Evolutionary conservation across 495 filamentous ascomycete species (phyloP).

Genomic region (Xylaria intraflava): DNA sequence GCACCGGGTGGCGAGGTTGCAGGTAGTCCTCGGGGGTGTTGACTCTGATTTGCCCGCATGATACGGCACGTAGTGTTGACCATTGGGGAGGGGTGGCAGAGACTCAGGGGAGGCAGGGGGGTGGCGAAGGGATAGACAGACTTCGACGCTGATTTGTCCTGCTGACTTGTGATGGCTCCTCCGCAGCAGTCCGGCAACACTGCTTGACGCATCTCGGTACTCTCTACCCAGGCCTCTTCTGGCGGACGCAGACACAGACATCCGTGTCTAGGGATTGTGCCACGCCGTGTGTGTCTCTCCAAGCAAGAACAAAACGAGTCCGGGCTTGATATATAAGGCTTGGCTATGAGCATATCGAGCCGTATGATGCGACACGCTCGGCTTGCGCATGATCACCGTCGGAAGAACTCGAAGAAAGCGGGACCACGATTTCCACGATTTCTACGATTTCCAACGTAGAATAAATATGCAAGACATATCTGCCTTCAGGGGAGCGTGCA

Average conservation of each 20-base stretch:
- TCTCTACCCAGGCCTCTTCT: constrained; percentile 12
- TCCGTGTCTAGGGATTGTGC: constrained; percentile 14
- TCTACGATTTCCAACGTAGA: not conserved
- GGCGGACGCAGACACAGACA: constrained; percentile 7
- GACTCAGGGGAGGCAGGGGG: constrained; percentile 13
- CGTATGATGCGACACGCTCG: not conserved
- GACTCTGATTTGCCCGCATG: constrained; percentile 21
- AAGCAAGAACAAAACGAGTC: constrained; percentile 4
- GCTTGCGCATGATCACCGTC: constrained; percentile 3
- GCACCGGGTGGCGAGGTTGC: constrained; percentile 11
- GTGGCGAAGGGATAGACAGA: constrained; percentile 24
- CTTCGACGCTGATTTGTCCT: constrained; percentile 31
- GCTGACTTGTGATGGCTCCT: constrained; percentile 21
- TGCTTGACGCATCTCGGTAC: constrained; percentile 12
- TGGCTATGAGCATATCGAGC: not conserved
- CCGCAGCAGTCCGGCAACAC: constrained; percentile 18
- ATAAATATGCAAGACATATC: constrained; percentile 1
- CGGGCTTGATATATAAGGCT: not conserved
- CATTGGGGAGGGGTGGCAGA: constrained; percentile 11
- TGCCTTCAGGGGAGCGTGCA: not conserved
- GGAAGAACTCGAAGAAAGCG: constrained; percentile 4
- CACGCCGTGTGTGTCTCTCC: constrained; percentile 8
- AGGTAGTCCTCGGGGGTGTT: constrained; percentile 13
- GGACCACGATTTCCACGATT: not conserved
- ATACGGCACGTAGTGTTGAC: constrained; percentile 21